Evolutionary conservation across 345 rosid species (phyloP).

Genomic region (Cardamine occulta): DNA sequence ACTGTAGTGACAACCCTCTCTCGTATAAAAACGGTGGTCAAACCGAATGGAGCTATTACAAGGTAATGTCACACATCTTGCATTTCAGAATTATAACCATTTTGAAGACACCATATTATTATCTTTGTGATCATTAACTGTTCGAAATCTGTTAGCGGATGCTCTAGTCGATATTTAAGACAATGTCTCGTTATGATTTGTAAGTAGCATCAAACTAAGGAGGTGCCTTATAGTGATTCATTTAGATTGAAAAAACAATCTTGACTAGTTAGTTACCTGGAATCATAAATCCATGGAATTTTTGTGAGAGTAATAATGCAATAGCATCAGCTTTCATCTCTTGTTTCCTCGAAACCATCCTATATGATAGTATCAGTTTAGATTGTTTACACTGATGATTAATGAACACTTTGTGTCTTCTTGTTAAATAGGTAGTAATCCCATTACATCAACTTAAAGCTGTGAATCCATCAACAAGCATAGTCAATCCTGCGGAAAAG

Average conservation of each 20-base stretch:
- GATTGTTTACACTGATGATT: not conserved
- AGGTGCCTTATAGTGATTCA: not conserved
- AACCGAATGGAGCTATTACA: slow-evolving; percentile 80
- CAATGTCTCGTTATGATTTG: not conserved
- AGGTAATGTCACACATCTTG: slow-evolving; percentile 49
- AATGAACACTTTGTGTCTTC: slow-evolving; percentile 23
- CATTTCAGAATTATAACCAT: not conserved
- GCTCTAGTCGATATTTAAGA: not conserved
- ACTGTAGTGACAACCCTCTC: slow-evolving; percentile 75
- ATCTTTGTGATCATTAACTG: not conserved
- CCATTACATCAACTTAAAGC: slow-evolving; percentile 71
- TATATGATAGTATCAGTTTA: not conserved
- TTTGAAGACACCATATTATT: slow-evolving; percentile 3
- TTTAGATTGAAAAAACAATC: slow-evolving; percentile 2
- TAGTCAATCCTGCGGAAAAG: slow-evolving; percentile 57
- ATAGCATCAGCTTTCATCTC: not conserved
- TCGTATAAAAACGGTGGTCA: slow-evolving; percentile 63
- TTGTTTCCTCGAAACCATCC: not conserved
- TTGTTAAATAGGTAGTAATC: slow-evolving; percentile 57
- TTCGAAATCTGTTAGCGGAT: not conserved
- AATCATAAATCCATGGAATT: not conserved
- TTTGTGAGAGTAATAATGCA: not conserved
- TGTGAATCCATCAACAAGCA: slow-evolving; percentile 69
- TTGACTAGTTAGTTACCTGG: not conserved
- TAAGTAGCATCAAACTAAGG: not conserved